Evolutionary conservation across 2,329 filamentous ascomycete genomes (phyloP).

Genomic region (Fonsecaea nubica): DNA sequence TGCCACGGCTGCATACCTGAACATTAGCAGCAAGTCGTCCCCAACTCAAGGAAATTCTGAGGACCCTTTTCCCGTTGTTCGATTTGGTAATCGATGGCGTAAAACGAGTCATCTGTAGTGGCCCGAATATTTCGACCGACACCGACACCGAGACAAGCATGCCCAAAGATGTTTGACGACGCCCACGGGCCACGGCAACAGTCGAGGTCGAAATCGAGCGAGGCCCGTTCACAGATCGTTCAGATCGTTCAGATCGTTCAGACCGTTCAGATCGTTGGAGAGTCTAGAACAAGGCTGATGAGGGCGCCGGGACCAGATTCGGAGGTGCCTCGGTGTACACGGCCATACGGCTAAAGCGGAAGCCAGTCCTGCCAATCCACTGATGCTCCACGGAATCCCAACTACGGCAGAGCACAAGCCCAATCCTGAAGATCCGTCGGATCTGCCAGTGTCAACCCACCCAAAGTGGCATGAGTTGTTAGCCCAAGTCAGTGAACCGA

Average conservation of each 20-base stretch:
- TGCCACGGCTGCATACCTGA: background rate
- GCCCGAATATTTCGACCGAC: background rate
- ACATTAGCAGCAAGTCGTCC: background rate
- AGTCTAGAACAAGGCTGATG: background rate
- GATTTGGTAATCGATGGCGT: background rate
- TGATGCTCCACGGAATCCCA: background rate
- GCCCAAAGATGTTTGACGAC: background rate
- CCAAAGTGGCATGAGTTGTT: background rate
- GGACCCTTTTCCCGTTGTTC: background rate
- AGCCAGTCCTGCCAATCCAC: too few relatives aligned
- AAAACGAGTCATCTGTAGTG: background rate
- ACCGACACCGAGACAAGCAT: background rate
- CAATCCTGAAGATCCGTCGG: background rate
- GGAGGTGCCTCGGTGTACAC: background rate
- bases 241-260: background rate
- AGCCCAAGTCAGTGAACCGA: slow-evolving; percentile 3
- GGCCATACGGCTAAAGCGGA: too few relatives aligned
- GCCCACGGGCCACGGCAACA: background rate
- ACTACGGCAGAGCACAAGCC: background rate
- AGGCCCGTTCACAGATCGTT: background rate
- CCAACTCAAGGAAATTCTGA: background rate
- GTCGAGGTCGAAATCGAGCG: background rate
- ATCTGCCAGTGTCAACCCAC: background rate
- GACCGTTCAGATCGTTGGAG: background rate
- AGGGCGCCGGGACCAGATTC: background rate